A percentile compares a stretch with the other conserved stretches of the same genome.
Evolutionary conservation across 2,329 filamentous ascomycete genomes (phyloP).

Genomic region (Talaromyces albobiverticillius): DNA sequence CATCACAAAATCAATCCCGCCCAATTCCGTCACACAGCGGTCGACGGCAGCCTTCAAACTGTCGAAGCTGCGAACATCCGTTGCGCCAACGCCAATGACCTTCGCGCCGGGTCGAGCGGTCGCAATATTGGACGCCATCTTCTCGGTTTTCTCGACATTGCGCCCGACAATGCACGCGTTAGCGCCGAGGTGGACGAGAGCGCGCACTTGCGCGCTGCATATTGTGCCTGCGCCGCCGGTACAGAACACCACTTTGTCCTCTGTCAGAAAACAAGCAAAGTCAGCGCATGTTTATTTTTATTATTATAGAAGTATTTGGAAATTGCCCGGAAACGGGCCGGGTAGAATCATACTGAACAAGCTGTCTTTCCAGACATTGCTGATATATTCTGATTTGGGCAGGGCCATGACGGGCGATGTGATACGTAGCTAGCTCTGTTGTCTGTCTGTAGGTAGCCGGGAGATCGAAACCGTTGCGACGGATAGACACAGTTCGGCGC

Average conservation of each 20-base stretch:
- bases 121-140: constrained; percentile 75
- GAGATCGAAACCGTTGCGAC: too few species aligned
- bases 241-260: constrained; percentile 86
- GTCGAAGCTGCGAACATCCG: constrained; percentile 71
- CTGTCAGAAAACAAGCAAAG: constrained; percentile 46
- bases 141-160: constrained; percentile 82
- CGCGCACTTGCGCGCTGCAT: constrained; percentile 89
- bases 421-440: background rate
- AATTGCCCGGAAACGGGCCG: too few species aligned
- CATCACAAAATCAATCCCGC: constrained; percentile 90
- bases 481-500: too few species aligned
- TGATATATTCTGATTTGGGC: constrained; percentile 72
- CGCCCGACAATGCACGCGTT: constrained; percentile 93
- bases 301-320: constrained; percentile 3
- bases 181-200: constrained; percentile 84
- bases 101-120: constrained; percentile 73
- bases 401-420: constrained; percentile 56
- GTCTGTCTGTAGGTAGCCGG: too few species aligned
- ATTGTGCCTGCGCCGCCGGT: constrained; percentile 93
- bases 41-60: constrained; percentile 72
- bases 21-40: constrained; percentile 75
- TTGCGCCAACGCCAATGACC: constrained; percentile 77
- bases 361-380: constrained; percentile 79
- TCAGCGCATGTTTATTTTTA: constrained; percentile 3
- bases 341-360: constrained; percentile 84